Evolutionary conservation across 2,329 filamentous ascomycete genomes (phyloP), one percentile per base, ranked within the genome.

Genomic region (Trichoderma sp.): DNA sequence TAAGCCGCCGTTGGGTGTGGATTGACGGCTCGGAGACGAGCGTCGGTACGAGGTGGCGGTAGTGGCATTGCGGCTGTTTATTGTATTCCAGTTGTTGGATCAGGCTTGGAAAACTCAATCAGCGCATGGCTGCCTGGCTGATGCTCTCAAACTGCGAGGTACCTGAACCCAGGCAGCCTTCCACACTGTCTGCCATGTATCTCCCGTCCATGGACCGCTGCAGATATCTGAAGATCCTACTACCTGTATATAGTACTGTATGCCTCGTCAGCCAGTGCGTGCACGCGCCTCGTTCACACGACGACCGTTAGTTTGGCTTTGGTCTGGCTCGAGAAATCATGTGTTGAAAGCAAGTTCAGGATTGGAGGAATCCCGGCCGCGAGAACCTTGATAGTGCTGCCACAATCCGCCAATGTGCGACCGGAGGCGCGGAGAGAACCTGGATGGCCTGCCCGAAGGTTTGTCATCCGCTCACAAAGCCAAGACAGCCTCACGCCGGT

Each of bases 311-410:
- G n/a, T n/a, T n/a, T n/a, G n/a, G n/a, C n/a, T n/a, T n/a, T n/a
- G n/a, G n/a, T n/a, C n/a, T 42, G 19, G 39, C 12, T 12, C 35
- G 34, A 58, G 19, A 34, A 12, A n/a, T n/a, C 29, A 29, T 53
- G 50, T 29, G 50, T 53, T 15, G n/a, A 17, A 53, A n/a, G 19
- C 13, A 25, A n/a, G 15, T 27, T 19, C 29, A 19, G 32, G 58
- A 22, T 32, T 22, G 60, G 35, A 35, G 50, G 5, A 22, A 25
- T 4, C 6, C n/a, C 5, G 6, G 57, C 15, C 7, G 39, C 22
- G 52, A 53, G 63, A 65, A 65, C 63, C 63, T 57, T 65, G 63
- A 65, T 65, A 57, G 63, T 29, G n/a, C 42, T 34, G 34, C 27
- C 27, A 45, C 35, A 13, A n/a, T 17, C 57, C 32, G 37, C 37